phyloP scores from a whole-genome alignment of 805 yeast species.

The Cyberlindnera bimundalis region DNA sequence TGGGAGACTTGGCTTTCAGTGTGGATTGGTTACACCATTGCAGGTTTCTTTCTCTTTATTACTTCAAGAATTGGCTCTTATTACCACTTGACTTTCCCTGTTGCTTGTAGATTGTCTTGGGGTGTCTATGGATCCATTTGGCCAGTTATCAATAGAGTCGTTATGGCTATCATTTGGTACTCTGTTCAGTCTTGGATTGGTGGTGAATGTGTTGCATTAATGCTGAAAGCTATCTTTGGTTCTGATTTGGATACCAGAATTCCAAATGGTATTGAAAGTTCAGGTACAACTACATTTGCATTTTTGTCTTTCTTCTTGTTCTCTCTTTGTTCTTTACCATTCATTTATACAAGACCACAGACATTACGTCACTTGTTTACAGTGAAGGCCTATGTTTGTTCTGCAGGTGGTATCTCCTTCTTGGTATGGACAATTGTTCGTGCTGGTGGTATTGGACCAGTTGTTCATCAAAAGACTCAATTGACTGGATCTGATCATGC shows the following conservation, averaged over 20 bases:
- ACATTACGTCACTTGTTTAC: conserved; percentile 81
- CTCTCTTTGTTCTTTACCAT: conserved; percentile 79
- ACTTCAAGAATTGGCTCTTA: conserved; percentile 76
- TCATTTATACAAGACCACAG: conserved; percentile 80
- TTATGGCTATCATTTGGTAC: conserved; percentile 86
- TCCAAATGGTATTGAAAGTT: conserved; percentile 55
- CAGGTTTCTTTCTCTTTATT: conserved; percentile 64
- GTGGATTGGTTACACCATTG: conserved; percentile 76
- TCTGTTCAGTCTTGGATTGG: conserved; percentile 86
- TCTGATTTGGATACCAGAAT: conserved; percentile 56
- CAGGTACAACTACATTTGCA: conserved; percentile 67
- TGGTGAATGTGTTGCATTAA: conserved; percentile 74
- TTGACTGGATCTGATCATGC: conserved; percentile 60
- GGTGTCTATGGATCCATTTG: conserved; percentile 88
- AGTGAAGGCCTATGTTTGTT: conserved; percentile 72
- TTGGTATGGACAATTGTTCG: conserved; percentile 80
- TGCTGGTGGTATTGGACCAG: conserved; percentile 77
- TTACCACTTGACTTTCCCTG: conserved; percentile 85
- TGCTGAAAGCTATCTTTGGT: conserved; percentile 77
- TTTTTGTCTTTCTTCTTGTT: conserved; percentile 76
- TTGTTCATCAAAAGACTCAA: conserved; percentile 52
- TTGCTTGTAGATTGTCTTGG: conserved; percentile 73
- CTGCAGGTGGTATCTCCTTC: conserved; percentile 80
- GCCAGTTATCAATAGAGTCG: conserved; percentile 87
- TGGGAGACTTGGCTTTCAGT: conserved; percentile 91